Evolutionary conservation across 352 stramenopile genomes (phyloP).

Genomic region (Phytophthora macrochlamydospora): DNA sequence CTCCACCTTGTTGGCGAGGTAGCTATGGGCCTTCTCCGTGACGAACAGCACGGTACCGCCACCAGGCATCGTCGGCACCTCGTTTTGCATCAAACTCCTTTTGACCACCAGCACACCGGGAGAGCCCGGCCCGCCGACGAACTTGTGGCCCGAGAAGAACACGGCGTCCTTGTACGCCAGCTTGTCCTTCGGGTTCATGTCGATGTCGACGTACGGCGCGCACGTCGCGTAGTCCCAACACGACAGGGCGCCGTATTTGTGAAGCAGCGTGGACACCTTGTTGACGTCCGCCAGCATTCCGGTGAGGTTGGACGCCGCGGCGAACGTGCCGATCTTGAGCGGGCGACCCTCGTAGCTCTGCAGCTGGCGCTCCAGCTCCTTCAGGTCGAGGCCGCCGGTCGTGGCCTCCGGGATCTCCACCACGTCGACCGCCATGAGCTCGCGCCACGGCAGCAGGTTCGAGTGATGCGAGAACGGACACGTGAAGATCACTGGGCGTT

Average conservation of each 20-base stretch:
- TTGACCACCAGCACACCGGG: constrained; percentile 96
- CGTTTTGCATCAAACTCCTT: constrained; percentile 78
- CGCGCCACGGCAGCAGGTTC: constrained; percentile 97
- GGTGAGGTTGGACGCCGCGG: constrained; percentile 95
- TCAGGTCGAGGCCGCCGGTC: constrained; percentile 60
- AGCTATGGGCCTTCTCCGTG: constrained; percentile 64
- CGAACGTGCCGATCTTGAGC: constrained; percentile 91
- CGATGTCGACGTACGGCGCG: constrained; percentile 92
- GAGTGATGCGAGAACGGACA: constrained; percentile 98
- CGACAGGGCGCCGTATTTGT: constrained; percentile 91
- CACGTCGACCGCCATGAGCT: constrained; percentile 83
- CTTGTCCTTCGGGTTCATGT: constrained; percentile 94
- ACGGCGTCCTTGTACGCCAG: constrained; percentile 92
- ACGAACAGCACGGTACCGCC: constrained; percentile 64
- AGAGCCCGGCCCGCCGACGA: constrained; percentile 92
- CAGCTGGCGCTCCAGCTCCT: constrained; percentile 58
- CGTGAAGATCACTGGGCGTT: constrained; percentile 90
- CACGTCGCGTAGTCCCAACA: constrained; percentile 97
- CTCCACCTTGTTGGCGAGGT: constrained; percentile 75
- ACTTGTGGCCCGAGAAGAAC: constrained; percentile 97
- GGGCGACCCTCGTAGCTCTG: constrained; percentile 47
- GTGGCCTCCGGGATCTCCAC: constrained; percentile 71
- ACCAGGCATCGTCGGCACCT: constrained; percentile 56
- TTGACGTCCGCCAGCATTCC: constrained; percentile 91
- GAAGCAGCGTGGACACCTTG: constrained; percentile 87